Evolutionary conservation across 2,329 filamentous ascomycete genomes (phyloP), one percentile per base, ranked within the genome.

Genomic region (Pezicula rhizophila): DNA sequence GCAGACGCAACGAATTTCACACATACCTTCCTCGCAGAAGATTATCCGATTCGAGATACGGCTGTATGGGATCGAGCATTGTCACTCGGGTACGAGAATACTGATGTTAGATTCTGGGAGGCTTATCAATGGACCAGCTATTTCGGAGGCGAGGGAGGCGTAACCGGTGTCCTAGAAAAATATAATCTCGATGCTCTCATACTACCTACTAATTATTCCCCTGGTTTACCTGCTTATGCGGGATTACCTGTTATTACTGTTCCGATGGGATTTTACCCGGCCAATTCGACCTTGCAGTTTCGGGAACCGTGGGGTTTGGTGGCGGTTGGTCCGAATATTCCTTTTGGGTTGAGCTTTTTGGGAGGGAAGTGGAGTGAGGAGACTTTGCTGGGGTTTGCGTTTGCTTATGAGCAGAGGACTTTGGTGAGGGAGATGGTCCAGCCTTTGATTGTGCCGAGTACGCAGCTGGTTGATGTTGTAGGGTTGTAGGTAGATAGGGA

Each of bases 271-370:
- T 73, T 72, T 37, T 77, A 74, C 45, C 77, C 78, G 0, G 54
- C 65, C 0, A 72, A 74, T 26, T 74, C 73, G 5, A 49, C 45
- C 25, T 38, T 60, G 10, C 70, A 81, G 2, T 59, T 64, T 18
- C 64, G 64, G 33, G 75, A 77, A 46, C 47, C 52, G 0, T 67
- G 75, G 7, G 74, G 75, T n/a, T 64, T 85, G 7, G 74, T 80
- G 8, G 64, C 66, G 0, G 68, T 66, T 0, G 80, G 68, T 0
- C 80, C 82, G 0, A 77, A 78, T 15, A 63, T 80, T 20, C 73
- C 73, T 18, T 84, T 85, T 58, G 84, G 84, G 0, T 65, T 88
- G 10, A 73, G 72, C 7, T 87, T 87, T 57, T 67, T 85, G 41
- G 85, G 82, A 0, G 64, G 65, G 2, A 73, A 72, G 43, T 88